Evolutionary conservation across 1,284 basidiomycete genomes (phyloP), one percentile per base, ranked within the genome.

Genomic region (Melampsora americana): DNA sequence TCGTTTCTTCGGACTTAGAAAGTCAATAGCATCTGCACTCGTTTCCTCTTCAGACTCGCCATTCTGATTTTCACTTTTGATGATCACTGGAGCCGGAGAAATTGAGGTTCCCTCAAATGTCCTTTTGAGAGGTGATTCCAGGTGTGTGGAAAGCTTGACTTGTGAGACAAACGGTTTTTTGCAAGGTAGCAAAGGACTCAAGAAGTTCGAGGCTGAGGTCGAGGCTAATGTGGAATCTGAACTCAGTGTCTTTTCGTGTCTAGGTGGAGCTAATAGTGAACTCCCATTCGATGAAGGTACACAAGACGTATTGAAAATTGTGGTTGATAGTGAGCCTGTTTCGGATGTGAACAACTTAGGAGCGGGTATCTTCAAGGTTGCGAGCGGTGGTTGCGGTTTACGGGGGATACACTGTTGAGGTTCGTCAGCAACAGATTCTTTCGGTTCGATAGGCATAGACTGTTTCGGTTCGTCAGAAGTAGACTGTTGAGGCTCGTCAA

Each of bases 1-100:
- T 12, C 53, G 28, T 64, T 73, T 73, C 62, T 73, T 73, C 16
- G 70, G 70, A 44, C 70, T 73, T 4, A 73, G 62, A 44, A 73
- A 66, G 46, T 71, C 69, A 35, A 73, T 65, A 12, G 61, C 70
- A 66, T 73, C 70, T 1, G 62, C 61, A 42, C 70, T 73, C 28
- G 50, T 42, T 32, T 73, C 70, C 42, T 66, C 46, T 50, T 35
- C 50, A 32, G 65, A 44, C 30, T 44, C 23, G n/a, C 39, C 20
- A 23, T 26, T 14, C 28, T 32, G 32, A 26, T 1, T 59, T 66
- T 42, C 32, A 35, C 44, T 32, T 46, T 60, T 50, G 7, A 66
- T 30, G 18, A 62, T 56, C n/a, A 62, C 44, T 35, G 62, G 62
- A 16, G 65, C n/a, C 30, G 70, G 70, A 26, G 62, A 48, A 30